phyloP scores from a whole-genome alignment of 257 asterid species.

The Echium plantagineum region DNA sequence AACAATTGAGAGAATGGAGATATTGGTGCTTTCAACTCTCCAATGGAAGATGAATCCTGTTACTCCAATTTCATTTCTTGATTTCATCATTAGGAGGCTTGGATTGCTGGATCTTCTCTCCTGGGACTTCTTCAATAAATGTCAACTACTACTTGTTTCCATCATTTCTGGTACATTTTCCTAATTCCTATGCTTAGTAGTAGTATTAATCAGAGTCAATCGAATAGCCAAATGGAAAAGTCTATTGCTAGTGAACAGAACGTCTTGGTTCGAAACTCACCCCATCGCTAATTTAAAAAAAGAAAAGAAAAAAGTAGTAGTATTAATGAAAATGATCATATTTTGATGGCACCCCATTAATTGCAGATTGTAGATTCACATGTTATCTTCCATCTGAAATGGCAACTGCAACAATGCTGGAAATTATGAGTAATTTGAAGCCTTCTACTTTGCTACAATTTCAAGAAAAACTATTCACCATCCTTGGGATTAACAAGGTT shows the following conservation, averaged over 20 bases:
- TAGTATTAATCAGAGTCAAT: no score
- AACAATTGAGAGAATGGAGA: constrained; percentile 63
- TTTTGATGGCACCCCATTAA: background rate
- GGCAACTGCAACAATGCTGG: constrained; percentile 78
- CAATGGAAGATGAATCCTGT: constrained; percentile 71
- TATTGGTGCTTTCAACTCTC: constrained; percentile 41
- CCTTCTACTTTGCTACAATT: constrained; percentile 42
- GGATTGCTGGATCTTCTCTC: constrained; percentile 14
- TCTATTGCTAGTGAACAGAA: no score
- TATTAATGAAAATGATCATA: background rate
- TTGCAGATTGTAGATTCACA: constrained; percentile 60
- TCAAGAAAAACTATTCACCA: constrained; percentile 42
- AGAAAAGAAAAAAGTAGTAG: no score
- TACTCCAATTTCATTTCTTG: constrained; percentile 48
- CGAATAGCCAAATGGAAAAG: no score
- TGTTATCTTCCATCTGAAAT: constrained; percentile 56
- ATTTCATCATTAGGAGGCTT: constrained; percentile 27
- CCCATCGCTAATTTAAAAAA: no score
- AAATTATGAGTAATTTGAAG: constrained; percentile 38
- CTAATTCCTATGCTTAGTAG: no score
- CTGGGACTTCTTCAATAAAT: constrained; percentile 35
- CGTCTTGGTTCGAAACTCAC: no score
- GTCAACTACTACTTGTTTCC: constrained; percentile 38
- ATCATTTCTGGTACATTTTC: constrained; percentile 27
- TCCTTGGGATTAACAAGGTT: constrained; percentile 74